Conservation (phyloP, 441 rosid species). For the Eugenia klotzschiana region DNA sequence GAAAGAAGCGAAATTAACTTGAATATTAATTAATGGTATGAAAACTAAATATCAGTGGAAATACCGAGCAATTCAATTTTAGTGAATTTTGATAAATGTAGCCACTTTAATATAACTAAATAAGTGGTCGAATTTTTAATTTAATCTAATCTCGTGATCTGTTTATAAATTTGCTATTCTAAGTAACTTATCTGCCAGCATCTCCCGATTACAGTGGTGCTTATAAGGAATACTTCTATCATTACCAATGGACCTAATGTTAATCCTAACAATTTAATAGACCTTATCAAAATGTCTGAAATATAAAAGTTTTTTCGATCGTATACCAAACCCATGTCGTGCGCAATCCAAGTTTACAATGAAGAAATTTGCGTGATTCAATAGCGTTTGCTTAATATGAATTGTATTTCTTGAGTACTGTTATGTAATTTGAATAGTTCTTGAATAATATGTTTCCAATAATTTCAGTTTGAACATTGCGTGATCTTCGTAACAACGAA, state of each 20-base stretch:
- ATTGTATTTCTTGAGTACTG: background rate
- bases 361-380: fast-evolving
- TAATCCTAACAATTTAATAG: background rate
- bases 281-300: background rate
- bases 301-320: background rate
- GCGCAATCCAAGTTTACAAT: background rate
- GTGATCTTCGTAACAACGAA: background rate
- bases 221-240: background rate
- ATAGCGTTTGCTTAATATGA: background rate
- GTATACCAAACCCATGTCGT: background rate
- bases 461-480: background rate
- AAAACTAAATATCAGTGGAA: background rate
- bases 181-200: background rate
- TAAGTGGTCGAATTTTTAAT: background rate
- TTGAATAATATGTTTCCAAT: background rate
- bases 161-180: background rate
- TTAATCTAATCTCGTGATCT: too few relatives aligned
- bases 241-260: background rate
- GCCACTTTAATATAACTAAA: background rate
- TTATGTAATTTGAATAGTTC: background rate
- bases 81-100: background rate
- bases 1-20: too few relatives aligned
- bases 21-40: background rate
- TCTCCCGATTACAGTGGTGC: background rate
- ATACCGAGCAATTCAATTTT: background rate